Base-by-base conservation (phyloP, 257 asterid species). In the Ophiorrhiza pumila region DNA sequence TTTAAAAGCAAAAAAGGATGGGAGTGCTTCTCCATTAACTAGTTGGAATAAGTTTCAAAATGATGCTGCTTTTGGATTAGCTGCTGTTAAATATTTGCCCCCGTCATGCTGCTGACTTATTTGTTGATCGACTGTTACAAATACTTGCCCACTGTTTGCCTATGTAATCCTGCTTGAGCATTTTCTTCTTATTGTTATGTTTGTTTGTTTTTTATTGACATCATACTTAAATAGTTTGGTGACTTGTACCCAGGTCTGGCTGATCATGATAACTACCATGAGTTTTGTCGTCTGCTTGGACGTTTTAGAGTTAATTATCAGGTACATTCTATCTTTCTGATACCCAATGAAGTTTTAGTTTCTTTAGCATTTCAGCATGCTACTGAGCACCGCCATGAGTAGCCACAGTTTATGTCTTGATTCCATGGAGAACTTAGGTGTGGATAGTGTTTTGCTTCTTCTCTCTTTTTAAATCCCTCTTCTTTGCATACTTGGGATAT, bases 251-350 rank as follows among this genome's bases (percentile, higher is more conserved):
- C 85, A 95, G 99, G 99, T 78, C 89, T 95, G 85, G 95, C 92
- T 62, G 90, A 86, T 83, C 98, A 92, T 82, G 98, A 95, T 79
- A 92, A 95, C 83, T 95, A 95, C 89, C 99, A 95, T 81, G 99
- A 89, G 86, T 95, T 90, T 75, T 95, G 99, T 80, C 99, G 99
- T 70, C 93, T 95, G 78, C 97, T 95, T 84, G 99, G 99, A 84
- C 95, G 98, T 72, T 95, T 95, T 87, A 87, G 93, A 88, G 73
- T 90, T 79, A 92, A 89, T 81, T 95, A 92, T 85, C 99, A 95
- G 99, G 99, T 89, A 85, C 39, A 34, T 71, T 75, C 23, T n/a
- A 37, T 41, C 46, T 63, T 75, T 59, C 23, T 59, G 58, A 46
- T 50, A 25, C 71, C 50, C 10, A 59, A 20, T 62, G 52, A 18